Conservation (phyloP, 1,284 basidiomycete genomes). For the Microbotryum scabiosae region DNA sequence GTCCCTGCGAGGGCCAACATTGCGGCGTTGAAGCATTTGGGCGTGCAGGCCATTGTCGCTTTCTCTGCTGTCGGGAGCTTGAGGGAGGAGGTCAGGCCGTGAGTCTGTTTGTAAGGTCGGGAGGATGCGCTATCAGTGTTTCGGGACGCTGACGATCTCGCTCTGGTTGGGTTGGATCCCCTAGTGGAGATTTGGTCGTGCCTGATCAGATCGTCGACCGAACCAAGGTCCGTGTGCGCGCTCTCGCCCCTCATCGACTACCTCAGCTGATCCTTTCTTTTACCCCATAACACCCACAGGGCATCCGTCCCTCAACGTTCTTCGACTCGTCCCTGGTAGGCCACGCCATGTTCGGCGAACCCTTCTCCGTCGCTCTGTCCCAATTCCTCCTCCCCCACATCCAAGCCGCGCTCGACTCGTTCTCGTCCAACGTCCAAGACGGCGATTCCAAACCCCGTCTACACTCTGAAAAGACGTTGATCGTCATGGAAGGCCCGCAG, state of each 20-base stretch:
- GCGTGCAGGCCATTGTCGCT: constrained; percentile 78
- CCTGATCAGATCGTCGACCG: constrained; percentile 93
- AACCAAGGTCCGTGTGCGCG: constrained; percentile 50
- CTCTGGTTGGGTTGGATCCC: not conserved
- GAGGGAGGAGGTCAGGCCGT: constrained; percentile 67
- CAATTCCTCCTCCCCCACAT: constrained; percentile 62
- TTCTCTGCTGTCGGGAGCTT: constrained; percentile 96
- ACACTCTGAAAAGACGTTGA: constrained; percentile 72
- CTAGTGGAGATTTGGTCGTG: constrained; percentile 66
- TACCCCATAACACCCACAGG: constrained; percentile 3
- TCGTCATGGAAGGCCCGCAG: constrained; percentile 92
- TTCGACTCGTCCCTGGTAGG: constrained; percentile 81
- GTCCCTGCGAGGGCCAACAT: constrained; percentile 88
- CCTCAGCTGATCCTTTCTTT: not conserved
- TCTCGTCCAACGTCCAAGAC: constrained; percentile 48
- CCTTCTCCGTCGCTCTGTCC: constrained; percentile 49
- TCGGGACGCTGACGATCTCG: not conserved
- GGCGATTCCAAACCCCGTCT: constrained; percentile 42
- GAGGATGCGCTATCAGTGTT: not conserved
- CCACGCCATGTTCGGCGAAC: constrained; percentile 86
- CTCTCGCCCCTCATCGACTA: not conserved
- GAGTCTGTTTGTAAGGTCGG: not conserved
- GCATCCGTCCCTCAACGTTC: constrained; percentile 57
- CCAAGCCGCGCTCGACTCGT: constrained; percentile 52
- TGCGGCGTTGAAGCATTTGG: constrained; percentile 85